A percentile compares a stretch with the other conserved stretches of the same genome.
These are phyloP conservation scores for Grammothele lineata DNA, from an alignment of 768 basidiomycete genomes.

Conservation along the genomic window DNA sequence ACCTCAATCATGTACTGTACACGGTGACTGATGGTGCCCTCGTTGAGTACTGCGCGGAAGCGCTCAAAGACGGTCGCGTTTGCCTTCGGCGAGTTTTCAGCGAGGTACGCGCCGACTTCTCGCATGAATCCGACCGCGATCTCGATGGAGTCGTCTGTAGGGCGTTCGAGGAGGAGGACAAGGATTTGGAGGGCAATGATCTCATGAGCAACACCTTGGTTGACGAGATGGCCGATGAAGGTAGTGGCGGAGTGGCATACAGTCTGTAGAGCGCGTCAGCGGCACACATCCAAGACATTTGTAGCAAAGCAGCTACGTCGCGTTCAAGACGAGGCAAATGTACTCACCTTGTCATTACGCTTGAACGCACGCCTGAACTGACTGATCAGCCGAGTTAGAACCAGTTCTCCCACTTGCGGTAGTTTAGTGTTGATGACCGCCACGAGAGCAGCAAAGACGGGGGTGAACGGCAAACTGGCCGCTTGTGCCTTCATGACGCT, in stretches of 20 bases:
- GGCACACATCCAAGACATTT: not conserved
- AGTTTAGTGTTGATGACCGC: slow-evolving; percentile 96
- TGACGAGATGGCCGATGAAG: slow-evolving; percentile 79
- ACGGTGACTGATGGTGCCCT: slow-evolving; percentile 90
- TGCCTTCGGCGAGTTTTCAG: slow-evolving; percentile 91
- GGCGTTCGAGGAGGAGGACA: slow-evolving; percentile 89
- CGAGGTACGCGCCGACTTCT: slow-evolving; percentile 93
- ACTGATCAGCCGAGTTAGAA: slow-evolving; percentile 84
- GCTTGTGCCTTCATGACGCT: slow-evolving; percentile 99
- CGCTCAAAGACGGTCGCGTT: slow-evolving; percentile 95
- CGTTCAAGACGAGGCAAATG: not conserved
- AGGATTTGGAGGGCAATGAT: slow-evolving; percentile 94
- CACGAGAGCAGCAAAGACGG: slow-evolving; percentile 92
- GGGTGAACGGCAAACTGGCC: slow-evolving; percentile 94
- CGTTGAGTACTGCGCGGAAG: slow-evolving; percentile 94
- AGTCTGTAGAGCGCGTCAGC: slow-evolving; percentile 46
- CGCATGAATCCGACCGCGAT: slow-evolving; percentile 97
- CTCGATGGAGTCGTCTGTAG: slow-evolving; percentile 97
- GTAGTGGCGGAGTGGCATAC: slow-evolving; percentile 75
- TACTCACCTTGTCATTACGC: slow-evolving; percentile 90
- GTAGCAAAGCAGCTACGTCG: too few species aligned
- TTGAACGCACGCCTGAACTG: slow-evolving; percentile 96
- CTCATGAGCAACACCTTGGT: slow-evolving; percentile 91
- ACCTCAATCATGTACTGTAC: slow-evolving; percentile 99
- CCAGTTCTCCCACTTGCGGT: slow-evolving; percentile 91